phyloP scores from a whole-genome alignment of 768 basidiomycete species.

The Hysterangium stoloniferum region DNA sequence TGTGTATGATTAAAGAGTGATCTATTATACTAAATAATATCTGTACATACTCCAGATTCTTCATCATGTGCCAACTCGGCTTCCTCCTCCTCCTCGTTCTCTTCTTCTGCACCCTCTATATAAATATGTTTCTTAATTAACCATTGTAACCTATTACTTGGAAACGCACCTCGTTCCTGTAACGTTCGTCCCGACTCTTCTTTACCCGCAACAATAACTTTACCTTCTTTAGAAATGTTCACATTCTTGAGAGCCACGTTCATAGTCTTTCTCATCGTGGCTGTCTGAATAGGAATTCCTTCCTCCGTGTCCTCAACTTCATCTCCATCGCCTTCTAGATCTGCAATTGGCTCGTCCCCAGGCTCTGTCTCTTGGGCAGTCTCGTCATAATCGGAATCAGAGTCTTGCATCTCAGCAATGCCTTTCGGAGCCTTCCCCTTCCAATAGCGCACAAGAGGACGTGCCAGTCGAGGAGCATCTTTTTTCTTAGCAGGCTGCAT shows the following conservation, averaged over 20 bases:
- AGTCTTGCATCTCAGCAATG: constrained; percentile 35
- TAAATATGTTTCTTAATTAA: constrained; percentile 14
- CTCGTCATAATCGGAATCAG: constrained; percentile 61
- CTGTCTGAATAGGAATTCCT: background rate
- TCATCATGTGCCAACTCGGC: constrained; percentile 27
- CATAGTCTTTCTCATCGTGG: constrained; percentile 43
- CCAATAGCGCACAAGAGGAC: constrained; percentile 82
- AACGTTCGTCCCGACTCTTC: constrained; percentile 73
- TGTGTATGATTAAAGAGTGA: constrained; percentile 23
- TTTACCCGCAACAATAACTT: constrained; percentile 70
- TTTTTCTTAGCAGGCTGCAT: constrained; percentile 29
- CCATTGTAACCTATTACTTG: constrained; percentile 15
- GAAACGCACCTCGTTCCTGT: constrained; percentile 42
- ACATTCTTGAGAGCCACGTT: constrained; percentile 75
- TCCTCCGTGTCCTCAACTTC: constrained; percentile 35
- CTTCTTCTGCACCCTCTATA: constrained; percentile 38
- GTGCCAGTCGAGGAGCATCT: constrained; percentile 67
- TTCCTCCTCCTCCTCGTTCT: constrained; percentile 36
- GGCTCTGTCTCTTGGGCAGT: constrained; percentile 31
- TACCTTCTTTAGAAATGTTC: constrained; percentile 71
- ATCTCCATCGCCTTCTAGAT: constrained; percentile 41
- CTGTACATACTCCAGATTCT: constrained; percentile 21
- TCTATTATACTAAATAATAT: constrained; percentile 13
- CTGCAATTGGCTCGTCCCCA: constrained; percentile 54
- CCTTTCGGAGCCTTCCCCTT: constrained; percentile 86